A percentile compares a stretch with the other conserved stretches of the same genome.
Conservation (phyloP, 2,329 filamentous ascomycete genomes). For the Cytospora mali region DNA sequence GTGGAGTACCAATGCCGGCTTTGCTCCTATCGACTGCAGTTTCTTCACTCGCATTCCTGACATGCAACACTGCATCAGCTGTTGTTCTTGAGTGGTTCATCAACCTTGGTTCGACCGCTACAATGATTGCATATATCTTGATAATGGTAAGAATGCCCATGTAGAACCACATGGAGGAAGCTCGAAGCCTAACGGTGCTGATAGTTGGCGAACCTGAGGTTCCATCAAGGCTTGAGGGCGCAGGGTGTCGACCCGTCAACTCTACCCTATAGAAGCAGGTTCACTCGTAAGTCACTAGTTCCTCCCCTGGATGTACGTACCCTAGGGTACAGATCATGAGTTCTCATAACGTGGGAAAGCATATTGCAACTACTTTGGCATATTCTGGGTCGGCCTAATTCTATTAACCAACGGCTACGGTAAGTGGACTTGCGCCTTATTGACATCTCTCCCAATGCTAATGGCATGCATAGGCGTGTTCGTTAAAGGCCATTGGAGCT, state of each 20-base stretch:
- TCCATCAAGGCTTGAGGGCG: not conserved
- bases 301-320: not conserved
- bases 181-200: not conserved
- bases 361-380: constrained; percentile 1
- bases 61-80: constrained; percentile 57
- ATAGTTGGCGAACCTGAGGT: not conserved
- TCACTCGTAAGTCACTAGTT: not conserved
- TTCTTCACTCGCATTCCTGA: constrained; percentile 65
- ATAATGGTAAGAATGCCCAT: not conserved
- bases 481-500: not conserved
- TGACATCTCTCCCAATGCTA: not conserved
- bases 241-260: not conserved
- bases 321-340: not conserved
- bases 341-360: not conserved
- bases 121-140: not conserved
- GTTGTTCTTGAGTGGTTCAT: constrained; percentile 66
- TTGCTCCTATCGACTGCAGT: constrained; percentile 48
- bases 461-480: not conserved
- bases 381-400: not conserved
- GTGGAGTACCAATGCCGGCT: constrained; percentile 43
- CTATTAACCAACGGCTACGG: not conserved
- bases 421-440: not conserved
- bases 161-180: not conserved
- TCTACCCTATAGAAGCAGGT: not conserved
- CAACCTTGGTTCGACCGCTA: constrained; percentile 53